These are phyloP conservation scores for Colletotrichum tropicale DNA, from an alignment of 2,329 filamentous ascomycete species.

Conservation along the genomic window DNA sequence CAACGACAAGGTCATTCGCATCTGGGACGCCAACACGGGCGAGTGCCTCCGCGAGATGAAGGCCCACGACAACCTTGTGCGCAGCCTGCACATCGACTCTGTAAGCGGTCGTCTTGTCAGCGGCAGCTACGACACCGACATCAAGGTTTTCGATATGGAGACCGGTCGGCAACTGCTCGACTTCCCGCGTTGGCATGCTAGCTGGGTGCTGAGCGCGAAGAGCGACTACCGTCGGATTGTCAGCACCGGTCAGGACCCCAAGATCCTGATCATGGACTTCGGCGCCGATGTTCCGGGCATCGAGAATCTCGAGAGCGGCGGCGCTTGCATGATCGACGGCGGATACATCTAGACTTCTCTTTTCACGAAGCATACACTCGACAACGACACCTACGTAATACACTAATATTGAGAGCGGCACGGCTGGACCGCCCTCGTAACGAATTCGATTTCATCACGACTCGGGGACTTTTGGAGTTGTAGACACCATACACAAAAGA, in stretches of 20 bases:
- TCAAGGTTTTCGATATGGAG: constrained; percentile 91
- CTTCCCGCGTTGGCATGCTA: constrained; percentile 93
- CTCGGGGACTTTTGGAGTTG: background rate
- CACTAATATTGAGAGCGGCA: constrained; percentile 17
- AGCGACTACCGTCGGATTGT: constrained; percentile 95
- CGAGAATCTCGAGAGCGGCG: constrained; percentile 58
- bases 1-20: constrained; percentile 93
- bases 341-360: constrained; percentile 34
- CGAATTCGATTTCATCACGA: constrained; percentile 4
- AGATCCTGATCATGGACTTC: constrained; percentile 94
- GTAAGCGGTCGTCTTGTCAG: constrained; percentile 86
- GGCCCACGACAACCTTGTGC: constrained; percentile 85
- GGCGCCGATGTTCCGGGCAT: constrained; percentile 66
- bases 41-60: constrained; percentile 80
- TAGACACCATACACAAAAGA: constrained; percentile 4
- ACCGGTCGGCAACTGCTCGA: constrained; percentile 79
- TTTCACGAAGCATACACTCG: background rate
- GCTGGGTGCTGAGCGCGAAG: constrained; percentile 96
- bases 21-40: constrained; percentile 93
- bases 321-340: constrained; percentile 24
- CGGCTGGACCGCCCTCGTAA: constrained; percentile 17
- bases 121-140: constrained; percentile 92
- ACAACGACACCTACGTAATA: constrained; percentile 8
- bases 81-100: constrained; percentile 89
- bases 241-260: constrained; percentile 91